These are phyloP conservation scores for Arthrobotrys iridis DNA, from an alignment of 2,329 filamentous ascomycete genomes.

Conservation along the genomic window DNA sequence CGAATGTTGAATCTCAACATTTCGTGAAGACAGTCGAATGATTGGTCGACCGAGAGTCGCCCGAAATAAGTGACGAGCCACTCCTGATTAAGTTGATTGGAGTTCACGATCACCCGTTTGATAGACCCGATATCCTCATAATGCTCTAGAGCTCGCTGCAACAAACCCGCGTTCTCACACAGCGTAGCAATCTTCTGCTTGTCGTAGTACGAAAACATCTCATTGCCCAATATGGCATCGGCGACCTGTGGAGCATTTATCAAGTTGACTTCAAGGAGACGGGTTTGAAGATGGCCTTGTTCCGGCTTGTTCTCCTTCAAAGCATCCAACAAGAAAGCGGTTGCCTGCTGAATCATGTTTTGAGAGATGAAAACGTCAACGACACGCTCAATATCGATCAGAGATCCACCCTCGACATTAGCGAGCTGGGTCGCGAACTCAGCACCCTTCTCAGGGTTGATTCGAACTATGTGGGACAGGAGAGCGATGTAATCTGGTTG, in stretches of 20 bases:
- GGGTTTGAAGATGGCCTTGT: conserved; percentile 91
- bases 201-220: conserved; percentile 98
- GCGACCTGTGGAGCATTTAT: conserved; percentile 96
- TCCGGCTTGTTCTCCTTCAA: conserved; percentile 94
- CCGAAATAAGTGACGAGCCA: conserved; percentile 95
- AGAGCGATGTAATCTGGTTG: conserved; percentile 94
- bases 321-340: conserved; percentile 95
- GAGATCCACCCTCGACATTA: conserved; percentile 84
- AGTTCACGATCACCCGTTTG: conserved; percentile 88
- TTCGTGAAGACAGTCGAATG: conserved; percentile 89
- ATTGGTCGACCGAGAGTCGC: conserved; percentile 92
- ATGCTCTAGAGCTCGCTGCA: conserved; percentile 88
- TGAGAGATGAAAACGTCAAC: conserved; percentile 98
- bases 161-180: conserved; percentile 90
- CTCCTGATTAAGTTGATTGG: conserved; percentile 81
- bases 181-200: conserved; percentile 86
- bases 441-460: conserved; percentile 90
- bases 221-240: conserved; percentile 95
- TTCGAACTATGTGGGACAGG: conserved; percentile 88
- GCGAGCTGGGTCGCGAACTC: conserved; percentile 94
- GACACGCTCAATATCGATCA: conserved; percentile 92
- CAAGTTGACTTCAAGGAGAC: conserved; percentile 96
- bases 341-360: conserved; percentile 96
- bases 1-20: conserved; percentile 98
- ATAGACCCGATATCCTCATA: conserved; percentile 89